phyloP scores from a whole-genome alignment of 2,329 filamentous ascomycete genomes.

The Emergomyces pasteurianus region DNA sequence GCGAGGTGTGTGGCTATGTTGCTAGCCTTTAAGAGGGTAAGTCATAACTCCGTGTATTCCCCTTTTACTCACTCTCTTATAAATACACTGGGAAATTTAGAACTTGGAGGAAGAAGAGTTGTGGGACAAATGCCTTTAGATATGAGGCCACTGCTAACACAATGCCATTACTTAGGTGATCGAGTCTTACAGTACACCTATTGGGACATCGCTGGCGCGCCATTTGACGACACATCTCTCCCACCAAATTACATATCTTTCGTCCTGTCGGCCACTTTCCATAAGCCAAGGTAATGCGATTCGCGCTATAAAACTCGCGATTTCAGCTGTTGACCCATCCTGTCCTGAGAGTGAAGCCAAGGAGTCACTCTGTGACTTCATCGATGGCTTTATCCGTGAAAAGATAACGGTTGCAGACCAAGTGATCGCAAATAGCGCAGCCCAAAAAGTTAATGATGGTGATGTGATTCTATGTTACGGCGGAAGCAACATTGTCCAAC shows the following conservation, averaged over 20 bases:
- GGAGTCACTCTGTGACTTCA: constrained; percentile 60
- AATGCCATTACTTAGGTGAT: constrained; percentile 54
- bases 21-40: constrained; percentile 74
- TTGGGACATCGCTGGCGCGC: constrained; percentile 70
- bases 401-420: constrained; percentile 78
- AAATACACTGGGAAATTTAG: constrained; percentile 7
- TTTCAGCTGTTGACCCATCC: constrained; percentile 81
- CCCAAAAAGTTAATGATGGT: constrained; percentile 62
- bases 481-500: constrained; percentile 74
- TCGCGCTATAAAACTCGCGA: constrained; percentile 82
- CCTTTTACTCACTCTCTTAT: not conserved
- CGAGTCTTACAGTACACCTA: constrained; percentile 79
- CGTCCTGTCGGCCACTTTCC: constrained; percentile 86
- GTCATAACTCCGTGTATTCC: constrained; percentile 12
- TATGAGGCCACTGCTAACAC: not conserved
- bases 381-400: constrained; percentile 84
- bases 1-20: constrained; percentile 79
- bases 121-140: constrained; percentile 4
- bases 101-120: not conserved
- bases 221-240: constrained; percentile 89
- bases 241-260: constrained; percentile 89
- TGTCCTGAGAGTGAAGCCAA: constrained; percentile 74
- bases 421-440: constrained; percentile 67
- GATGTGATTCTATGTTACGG: constrained; percentile 81
- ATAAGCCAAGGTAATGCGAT: constrained; percentile 97